Base-by-base conservation (phyloP, 345 rosid genomes). In the Viola odorata region DNA sequence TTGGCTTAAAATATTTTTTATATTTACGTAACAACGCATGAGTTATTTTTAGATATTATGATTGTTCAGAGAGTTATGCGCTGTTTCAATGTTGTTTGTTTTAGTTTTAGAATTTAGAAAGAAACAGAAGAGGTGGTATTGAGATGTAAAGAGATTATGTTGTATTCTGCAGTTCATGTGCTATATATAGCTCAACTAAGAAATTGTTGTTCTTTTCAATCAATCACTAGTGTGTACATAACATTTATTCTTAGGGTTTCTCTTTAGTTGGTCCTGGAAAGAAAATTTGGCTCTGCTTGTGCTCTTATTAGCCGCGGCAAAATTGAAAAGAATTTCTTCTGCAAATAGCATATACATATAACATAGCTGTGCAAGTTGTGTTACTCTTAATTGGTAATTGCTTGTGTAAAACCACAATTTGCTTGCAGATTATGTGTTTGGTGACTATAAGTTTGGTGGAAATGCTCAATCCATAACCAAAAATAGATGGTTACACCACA, bases 381-480 rank as follows among this genome's bases (percentile, higher is more conserved):
- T 45, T 13, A 7, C 39, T 37, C 41, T 6, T 44, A 32, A 12
- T 7, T 23, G 32, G 32, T 23, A 23, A 23, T 2, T 23, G 1
- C 32, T 23, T 23, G 32, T 38, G 41, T 4, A 50, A 50, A 40
- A 16, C 12, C 6, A 13, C 4, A 17, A 11, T 69, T 55, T 66
- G 47, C n/a, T 65, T 67, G 23, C 63, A 91, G 98, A 86, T 85
- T 91, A 91, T 64, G 95, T 84, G 3, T 91, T 89, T 56, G 91
- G 89, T 45, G 69, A 85, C 64, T 80, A 53, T 55, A 91, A 91
- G 53, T 89, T 91, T 67, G 98, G 92, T 58, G 96, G 96, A 51
- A 91, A 91, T 72, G 95, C 96, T 49, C 95, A 91, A 44, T 88
- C 95, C 6, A 86, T 91, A 47, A 85, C 76, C 7, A 89, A 74